Evolutionary conservation across 2,329 filamentous ascomycete species (phyloP).

Genomic region (Aspergillus pseudonomiae): DNA sequence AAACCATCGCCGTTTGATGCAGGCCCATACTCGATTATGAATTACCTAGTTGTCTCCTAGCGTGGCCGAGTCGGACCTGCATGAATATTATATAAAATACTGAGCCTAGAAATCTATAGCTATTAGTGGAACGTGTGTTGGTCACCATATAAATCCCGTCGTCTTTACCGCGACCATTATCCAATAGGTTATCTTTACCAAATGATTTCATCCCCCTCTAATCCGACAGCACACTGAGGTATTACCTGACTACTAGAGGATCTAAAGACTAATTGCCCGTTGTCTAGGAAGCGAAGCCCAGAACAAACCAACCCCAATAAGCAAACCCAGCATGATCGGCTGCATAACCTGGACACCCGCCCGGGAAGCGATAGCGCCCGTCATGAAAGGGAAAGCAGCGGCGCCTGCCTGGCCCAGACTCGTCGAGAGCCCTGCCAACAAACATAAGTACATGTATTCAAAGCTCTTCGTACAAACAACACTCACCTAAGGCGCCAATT

Average conservation of each 20-base stretch:
- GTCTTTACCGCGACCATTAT: too few relatives aligned
- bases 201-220: accelerated
- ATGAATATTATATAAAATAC: too few relatives aligned
- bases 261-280: background rate
- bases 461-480: too few relatives aligned
- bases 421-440: slow-evolving; percentile 22
- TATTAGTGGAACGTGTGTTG: background rate
- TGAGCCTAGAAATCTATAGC: too few relatives aligned
- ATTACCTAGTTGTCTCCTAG: too few relatives aligned
- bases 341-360: slow-evolving; percentile 28
- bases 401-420: slow-evolving; percentile 27
- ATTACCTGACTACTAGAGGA: background rate
- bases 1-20: too few relatives aligned
- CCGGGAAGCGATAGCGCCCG: slow-evolving; percentile 27
- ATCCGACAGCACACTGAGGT: background rate
- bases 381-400: slow-evolving; percentile 29
- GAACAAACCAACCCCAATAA: slow-evolving; percentile 25
- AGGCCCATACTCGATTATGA: too few relatives aligned
- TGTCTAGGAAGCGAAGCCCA: slow-evolving; percentile 25
- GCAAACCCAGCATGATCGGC: slow-evolving; percentile 27
- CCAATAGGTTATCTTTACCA: background rate
- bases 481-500: slow-evolving; percentile 26
- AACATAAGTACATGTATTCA: slow-evolving; percentile 5
- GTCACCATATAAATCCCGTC: background rate
- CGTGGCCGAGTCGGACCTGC: too few relatives aligned